Evolutionary conservation across 1,284 basidiomycete genomes (phyloP).

Genomic region (Ustilago hordei): DNA sequence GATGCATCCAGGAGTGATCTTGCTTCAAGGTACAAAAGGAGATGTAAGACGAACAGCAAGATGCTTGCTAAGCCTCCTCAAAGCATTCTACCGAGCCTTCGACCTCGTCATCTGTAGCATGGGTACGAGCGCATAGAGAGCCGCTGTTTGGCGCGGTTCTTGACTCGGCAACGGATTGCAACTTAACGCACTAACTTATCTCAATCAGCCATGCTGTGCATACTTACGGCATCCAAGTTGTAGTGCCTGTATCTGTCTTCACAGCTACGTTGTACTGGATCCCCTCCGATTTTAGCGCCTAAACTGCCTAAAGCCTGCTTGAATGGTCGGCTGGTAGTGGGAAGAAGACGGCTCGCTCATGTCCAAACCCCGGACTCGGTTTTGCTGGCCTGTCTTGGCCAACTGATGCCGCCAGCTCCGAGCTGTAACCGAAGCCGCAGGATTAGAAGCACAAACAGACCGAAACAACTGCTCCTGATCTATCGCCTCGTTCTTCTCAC

Average conservation of each 20-base stretch:
- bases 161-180: neutral
- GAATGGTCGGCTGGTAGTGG: too few species aligned
- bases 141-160: neutral
- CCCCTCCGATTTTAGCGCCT: too few species aligned
- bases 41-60: neutral
- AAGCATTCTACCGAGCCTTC: too few species aligned
- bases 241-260: too few species aligned
- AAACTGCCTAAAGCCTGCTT: too few species aligned
- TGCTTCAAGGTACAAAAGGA: neutral
- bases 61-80: too few species aligned
- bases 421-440: too few species aligned
- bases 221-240: neutral
- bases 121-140: neutral
- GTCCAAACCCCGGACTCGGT: neutral
- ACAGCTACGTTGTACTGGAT: too few species aligned
- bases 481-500: neutral
- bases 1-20: neutral
- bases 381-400: neutral
- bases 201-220: neutral
- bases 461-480: too few species aligned
- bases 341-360: neutral
- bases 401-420: neutral
- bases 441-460: too few species aligned
- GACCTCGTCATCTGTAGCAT: neutral
- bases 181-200: neutral